These are phyloP conservation scores for Plasmopara viticola DNA, from an alignment of 352 stramenopile species.

Conservation along the genomic window DNA sequence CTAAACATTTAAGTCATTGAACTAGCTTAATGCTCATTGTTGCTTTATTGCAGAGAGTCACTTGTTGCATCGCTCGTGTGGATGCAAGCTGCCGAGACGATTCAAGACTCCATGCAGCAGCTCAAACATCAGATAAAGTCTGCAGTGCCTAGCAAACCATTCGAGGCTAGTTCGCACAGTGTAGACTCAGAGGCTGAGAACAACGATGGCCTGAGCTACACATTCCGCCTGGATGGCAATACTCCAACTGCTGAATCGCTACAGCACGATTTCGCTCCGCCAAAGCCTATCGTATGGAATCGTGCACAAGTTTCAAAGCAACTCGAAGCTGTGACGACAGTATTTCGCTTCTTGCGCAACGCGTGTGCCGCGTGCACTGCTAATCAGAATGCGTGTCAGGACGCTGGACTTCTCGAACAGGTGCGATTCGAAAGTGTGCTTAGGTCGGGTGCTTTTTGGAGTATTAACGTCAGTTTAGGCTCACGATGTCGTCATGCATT, in stretches of 20 bases:
- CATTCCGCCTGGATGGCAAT: conserved; percentile 39
- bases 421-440: conserved; percentile 2
- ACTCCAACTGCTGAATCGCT: conserved; percentile 24
- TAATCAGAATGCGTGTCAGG: conserved; percentile 48
- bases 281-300: conserved; percentile 27
- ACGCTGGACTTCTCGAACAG: conserved; percentile 16
- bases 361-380: conserved; percentile 37
- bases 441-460: neutral
- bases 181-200: conserved; percentile 12
- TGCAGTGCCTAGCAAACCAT: neutral
- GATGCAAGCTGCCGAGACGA: conserved; percentile 12
- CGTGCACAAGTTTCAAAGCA: neutral
- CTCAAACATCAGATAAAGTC: conserved; percentile 4
- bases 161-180: conserved; percentile 14
- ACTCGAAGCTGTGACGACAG: conserved; percentile 29
- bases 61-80: conserved; percentile 16
- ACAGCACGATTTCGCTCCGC: conserved; percentile 24
- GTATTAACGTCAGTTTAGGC: conserved; percentile 18
- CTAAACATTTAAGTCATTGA: neutral
- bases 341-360: conserved; percentile 69
- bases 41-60: conserved; percentile 13
- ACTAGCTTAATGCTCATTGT: neutral
- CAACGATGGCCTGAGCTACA: conserved; percentile 70
- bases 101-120: conserved; percentile 10
- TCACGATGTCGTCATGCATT: conserved; percentile 30